Conservation (phyloP, 176 grass and related monocot genomes). For the Hordeum vulgare region MorexV3_pseudomolecules_assembly NC_058522.1:497156969-497157468, state of each 20-base stretch:
- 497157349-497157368: not conserved
- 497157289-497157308: not conserved
- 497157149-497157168: not conserved
- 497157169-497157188: not conserved
- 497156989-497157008: conserved; percentile 58
- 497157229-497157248: not conserved
- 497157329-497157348: not conserved
- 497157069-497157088: conserved; percentile 10
- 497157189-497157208: not conserved
- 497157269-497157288: not conserved
- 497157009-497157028: conserved; percentile 49
- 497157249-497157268: not conserved
- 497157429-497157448: not conserved
- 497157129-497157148: not conserved
- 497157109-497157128: conserved; percentile 15
- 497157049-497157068: conserved; percentile 34
- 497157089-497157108: conserved; percentile 49
- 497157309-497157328: not conserved
- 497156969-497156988: conserved; percentile 56
- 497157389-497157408: not conserved
- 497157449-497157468: not conserved
- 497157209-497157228: not conserved
- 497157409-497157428: not conserved
- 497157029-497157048: conserved; percentile 7
- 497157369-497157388: not conserved